A percentile compares a stretch with the other conserved stretches of the same genome.
Conservation (phyloP, 2,329 filamentous ascomycete genomes). For the Teratosphaeriaceae sp. region DNA sequence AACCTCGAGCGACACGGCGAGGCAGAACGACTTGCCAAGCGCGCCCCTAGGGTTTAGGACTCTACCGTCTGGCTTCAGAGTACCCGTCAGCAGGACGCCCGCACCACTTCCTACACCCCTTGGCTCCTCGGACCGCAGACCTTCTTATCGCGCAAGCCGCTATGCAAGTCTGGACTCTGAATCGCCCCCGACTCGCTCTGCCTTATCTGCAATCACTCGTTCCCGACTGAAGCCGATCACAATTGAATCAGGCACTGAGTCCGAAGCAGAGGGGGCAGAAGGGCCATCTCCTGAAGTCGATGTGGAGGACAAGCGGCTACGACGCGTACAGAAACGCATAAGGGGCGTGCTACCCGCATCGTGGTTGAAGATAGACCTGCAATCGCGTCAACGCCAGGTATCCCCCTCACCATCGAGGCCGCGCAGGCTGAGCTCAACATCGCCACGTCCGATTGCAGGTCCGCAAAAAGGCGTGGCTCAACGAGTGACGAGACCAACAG, state of each 20-base stretch:
- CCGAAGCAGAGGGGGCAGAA: constrained; percentile 8
- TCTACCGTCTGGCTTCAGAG: constrained; percentile 15
- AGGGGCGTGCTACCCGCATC: constrained; percentile 45
- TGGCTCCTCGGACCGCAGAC: constrained; percentile 20
- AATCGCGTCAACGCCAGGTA: constrained; percentile 17
- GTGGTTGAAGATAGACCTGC: constrained; percentile 42
- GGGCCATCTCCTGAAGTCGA: constrained; percentile 23
- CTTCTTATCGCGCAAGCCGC: not conserved
- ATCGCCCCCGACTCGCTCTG: not conserved
- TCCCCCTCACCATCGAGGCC: constrained; percentile 3
- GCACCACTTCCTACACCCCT: constrained; percentile 22
- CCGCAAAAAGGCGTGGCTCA: constrained; percentile 26
- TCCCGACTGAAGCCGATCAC: not conserved
- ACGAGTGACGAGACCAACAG: constrained; percentile 4
- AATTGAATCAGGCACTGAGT: constrained; percentile 8
- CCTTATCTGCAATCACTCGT: not conserved
- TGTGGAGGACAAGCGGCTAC: constrained; percentile 26
- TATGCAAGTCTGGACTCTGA: constrained; percentile 3
- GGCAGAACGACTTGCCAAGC: not conserved
- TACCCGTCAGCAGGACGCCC: constrained; percentile 19
- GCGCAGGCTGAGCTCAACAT: constrained; percentile 8
- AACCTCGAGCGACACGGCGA: constrained; percentile 15
- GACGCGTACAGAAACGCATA: constrained; percentile 35
- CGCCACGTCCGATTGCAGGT: constrained; percentile 9
- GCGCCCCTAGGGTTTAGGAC: not conserved